Base-by-base conservation (phyloP, 140 eudicot species). In the Erigeron philadelphicus region DNA sequence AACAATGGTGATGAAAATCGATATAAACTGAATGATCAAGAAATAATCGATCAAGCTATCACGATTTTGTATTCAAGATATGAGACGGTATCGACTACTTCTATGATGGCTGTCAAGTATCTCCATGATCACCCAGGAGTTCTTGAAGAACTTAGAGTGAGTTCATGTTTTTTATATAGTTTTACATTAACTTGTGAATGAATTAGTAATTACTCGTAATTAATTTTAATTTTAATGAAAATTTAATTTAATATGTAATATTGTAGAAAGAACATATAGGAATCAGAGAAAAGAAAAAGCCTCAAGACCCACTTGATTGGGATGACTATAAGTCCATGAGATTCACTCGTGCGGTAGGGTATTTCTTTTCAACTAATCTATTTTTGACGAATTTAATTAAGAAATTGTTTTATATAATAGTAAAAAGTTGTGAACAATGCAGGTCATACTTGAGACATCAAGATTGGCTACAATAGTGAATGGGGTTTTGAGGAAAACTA, bases 41-140 rank as follows among this genome's bases (percentile, higher is more conserved):
- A 89, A 81, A 84, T 93, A 45, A 86, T 93, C 56, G 96, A 93
- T 88, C 86, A 86, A 64, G 83, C 86, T 17, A 93, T 93, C 44
- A 89, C 98, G 1, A 84, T 93, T 73, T 76, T 89, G 76, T 93
- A 93, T 62, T 93, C 98, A 59, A 96, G 98, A 42, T 89, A 93
- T 68, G 96, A 93, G 72, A 93, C 98, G 57, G 88, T 93, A 66
- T 93, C 98, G 5, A 93, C 98, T 41, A 93, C 98, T 80, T 83
- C 98, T 18, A 93, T 93, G 98, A 89, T 93, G 98, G 96, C 96
- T 64, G 83, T 93, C 46, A 93, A 93, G 85, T 93, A 93, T 80
- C 89, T 93, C 6, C 90, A 93, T 76, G 98, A 89, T 80, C 95
- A 93, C 78, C 98, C 96, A 31, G 79, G 79, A 74, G 96, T 80